These are phyloP conservation scores for Micractinium sp. DNA, from an alignment of 139 green algal genomes.

Conservation along the genomic window DNA sequence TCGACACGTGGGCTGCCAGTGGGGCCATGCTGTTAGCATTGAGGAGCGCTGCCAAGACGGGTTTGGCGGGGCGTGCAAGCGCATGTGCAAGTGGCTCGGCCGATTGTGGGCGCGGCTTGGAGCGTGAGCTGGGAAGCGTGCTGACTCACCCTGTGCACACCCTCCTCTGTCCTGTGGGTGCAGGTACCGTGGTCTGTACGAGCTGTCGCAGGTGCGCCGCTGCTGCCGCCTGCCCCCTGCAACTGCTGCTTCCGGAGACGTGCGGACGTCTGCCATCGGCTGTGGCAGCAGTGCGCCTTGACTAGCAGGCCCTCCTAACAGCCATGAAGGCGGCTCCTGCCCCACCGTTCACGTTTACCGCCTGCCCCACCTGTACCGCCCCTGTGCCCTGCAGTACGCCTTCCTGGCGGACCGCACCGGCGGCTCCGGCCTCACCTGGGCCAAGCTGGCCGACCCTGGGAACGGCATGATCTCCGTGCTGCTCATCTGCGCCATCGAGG, in stretches of 20 bases:
- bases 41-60: no score
- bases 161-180: not conserved
- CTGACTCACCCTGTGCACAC: not conserved
- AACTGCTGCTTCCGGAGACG: no score
- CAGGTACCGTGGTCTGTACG: conserved; percentile 55
- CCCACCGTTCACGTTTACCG: not conserved
- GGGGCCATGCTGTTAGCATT: no score
- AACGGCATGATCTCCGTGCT: conserved; percentile 54
- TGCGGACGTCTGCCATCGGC: no score
- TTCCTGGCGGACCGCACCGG: conserved; percentile 71
- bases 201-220: conserved; percentile 5
- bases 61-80: no score
- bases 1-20: conserved; percentile 46
- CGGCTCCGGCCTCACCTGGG: conserved; percentile 59
- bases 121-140: no score
- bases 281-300: no score
- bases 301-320: no score
- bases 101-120: no score
- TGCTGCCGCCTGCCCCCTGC: no score
- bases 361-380: not conserved
- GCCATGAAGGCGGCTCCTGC: no score
- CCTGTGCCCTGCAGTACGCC: conserved; percentile 58
- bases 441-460: conserved; percentile 54
- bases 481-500: conserved; percentile 21
- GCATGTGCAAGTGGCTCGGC: no score